phyloP scores from a whole-genome alignment of 2,329 filamentous ascomycete genomes.

The Beauveria asiatica region DNA sequence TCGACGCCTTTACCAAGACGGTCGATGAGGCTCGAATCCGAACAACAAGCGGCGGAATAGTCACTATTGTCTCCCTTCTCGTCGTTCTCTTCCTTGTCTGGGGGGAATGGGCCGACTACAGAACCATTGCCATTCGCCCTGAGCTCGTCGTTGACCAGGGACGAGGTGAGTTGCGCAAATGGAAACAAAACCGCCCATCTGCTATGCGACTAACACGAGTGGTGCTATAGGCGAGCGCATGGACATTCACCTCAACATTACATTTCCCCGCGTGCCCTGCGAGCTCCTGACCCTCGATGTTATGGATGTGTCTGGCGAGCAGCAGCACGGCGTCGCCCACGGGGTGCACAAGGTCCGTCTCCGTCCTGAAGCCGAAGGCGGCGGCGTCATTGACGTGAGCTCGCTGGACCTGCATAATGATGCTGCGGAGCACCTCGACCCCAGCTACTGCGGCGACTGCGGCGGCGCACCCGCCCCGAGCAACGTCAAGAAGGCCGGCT shows the following conservation, averaged over 20 bases:
- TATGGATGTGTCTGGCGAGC: slow-evolving; percentile 97
- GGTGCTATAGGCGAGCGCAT: slow-evolving; percentile 74
- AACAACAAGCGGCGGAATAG: slow-evolving; percentile 89
- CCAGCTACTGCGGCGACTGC: slow-evolving; percentile 86
- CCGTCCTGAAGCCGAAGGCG: slow-evolving; percentile 61
- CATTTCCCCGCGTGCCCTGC: slow-evolving; percentile 88
- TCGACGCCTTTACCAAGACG: slow-evolving; percentile 98
- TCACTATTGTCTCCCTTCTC: slow-evolving; percentile 84
- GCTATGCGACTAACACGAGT: slow-evolving; percentile 16
- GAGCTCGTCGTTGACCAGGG: slow-evolving; percentile 96
- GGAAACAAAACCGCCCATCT: background rate
- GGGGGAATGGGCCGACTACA: slow-evolving; percentile 95
- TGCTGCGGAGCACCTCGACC: slow-evolving; percentile 69
- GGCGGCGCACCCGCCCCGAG: slow-evolving; percentile 73
- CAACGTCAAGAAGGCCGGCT: slow-evolving; percentile 69
- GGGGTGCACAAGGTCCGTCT: slow-evolving; percentile 88
- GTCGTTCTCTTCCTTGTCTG: slow-evolving; percentile 82
- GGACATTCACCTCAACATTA: slow-evolving; percentile 98
- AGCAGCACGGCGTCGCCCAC: slow-evolving; percentile 89
- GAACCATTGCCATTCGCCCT: slow-evolving; percentile 75
- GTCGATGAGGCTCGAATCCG: slow-evolving; percentile 96
- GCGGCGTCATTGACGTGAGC: slow-evolving; percentile 63
- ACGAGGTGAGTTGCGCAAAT: slow-evolving; percentile 52
- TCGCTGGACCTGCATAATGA: slow-evolving; percentile 59
- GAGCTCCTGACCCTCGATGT: slow-evolving; percentile 94